Base-by-base conservation (phyloP, 345 rosid species). In the Aegle marmelos region DNA sequence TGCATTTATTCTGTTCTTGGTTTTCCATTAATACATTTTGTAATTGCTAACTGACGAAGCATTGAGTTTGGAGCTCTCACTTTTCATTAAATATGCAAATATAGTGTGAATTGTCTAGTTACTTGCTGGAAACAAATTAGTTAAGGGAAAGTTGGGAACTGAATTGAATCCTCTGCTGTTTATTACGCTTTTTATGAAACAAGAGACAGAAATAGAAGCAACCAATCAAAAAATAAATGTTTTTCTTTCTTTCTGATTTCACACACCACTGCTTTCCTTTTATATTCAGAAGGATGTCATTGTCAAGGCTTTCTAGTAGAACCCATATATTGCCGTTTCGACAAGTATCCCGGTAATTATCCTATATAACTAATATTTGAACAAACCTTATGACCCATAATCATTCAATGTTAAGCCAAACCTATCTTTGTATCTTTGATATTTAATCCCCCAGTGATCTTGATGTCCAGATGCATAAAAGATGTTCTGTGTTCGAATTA, bases 401-500 rank as follows among this genome's bases (percentile, higher is more conserved):
- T 65, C 16, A 54, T 41, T 72, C 50, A 64, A 3, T 53, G 59
- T 58, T 45, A 33, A 39, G 39, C 27, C 41, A 9, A 37, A 24
- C 22, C 22, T 30, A 36, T 70, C 28, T 31, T 31, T 24, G 24
- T 53, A 36, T n/a, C n/a, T 67, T 76, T 56, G 2, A 30, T 36
- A 58, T 41, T 24, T 70, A 61, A 63, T 19, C 59, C 11, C 28
- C 9, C 2, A 2, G 22, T 37, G 56, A 34, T 76, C 60, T 72
- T 78, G 70, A 80, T 83, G 54, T 82, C 68, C 69, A 88, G 88
- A 80, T 75, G 73, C 24, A 19, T 79, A 69, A 76, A 63, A 53
- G 58, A 66, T 70, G 76, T 64, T 82, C 65, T 67, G 36, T 31
- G 68, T 56, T 78, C 78, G 31, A 84, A 82, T 70, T 76, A 85